phyloP scores from a whole-genome alignment of 2,329 filamentous ascomycete genomes.

The Aaosphaeria arxii region DNA sequence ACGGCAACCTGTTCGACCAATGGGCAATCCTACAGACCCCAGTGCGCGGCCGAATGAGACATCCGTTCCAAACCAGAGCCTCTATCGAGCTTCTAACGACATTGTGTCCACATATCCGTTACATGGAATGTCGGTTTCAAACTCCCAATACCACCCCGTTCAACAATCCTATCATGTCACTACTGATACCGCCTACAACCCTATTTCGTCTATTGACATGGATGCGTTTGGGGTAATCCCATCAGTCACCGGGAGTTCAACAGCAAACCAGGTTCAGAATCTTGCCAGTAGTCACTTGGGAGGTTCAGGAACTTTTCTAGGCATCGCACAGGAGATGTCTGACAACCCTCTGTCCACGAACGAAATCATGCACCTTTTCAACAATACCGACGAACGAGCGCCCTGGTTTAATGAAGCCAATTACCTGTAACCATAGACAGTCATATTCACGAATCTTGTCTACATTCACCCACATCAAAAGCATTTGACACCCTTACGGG shows the following conservation, averaged over 20 bases:
- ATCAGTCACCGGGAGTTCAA: too few species aligned
- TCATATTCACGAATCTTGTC: too few species aligned
- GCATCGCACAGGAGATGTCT: slow-evolving; percentile 20
- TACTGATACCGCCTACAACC: too few species aligned
- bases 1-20: slow-evolving; percentile 1
- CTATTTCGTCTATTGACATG: too few species aligned
- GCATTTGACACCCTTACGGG: too few species aligned
- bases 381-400: slow-evolving; percentile 10
- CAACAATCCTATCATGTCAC: neutral
- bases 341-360: slow-evolving; percentile 20
- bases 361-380: slow-evolving; percentile 21
- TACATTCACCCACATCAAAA: too few species aligned
- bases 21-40: neutral
- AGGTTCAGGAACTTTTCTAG: slow-evolving; percentile 15
- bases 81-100: neutral
- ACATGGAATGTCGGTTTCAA: too few species aligned
- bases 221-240: too few species aligned
- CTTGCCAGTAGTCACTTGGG: slow-evolving; percentile 9
- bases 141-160: neutral
- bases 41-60: neutral
- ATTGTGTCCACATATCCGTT: too few species aligned
- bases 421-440: too few species aligned
- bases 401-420: too few species aligned
- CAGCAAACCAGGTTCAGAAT: too few species aligned
- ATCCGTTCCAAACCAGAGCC: neutral